Evolutionary conservation across 2,329 filamentous ascomycete species (phyloP).

Genomic region (Teratosphaeria gauchensis): DNA sequence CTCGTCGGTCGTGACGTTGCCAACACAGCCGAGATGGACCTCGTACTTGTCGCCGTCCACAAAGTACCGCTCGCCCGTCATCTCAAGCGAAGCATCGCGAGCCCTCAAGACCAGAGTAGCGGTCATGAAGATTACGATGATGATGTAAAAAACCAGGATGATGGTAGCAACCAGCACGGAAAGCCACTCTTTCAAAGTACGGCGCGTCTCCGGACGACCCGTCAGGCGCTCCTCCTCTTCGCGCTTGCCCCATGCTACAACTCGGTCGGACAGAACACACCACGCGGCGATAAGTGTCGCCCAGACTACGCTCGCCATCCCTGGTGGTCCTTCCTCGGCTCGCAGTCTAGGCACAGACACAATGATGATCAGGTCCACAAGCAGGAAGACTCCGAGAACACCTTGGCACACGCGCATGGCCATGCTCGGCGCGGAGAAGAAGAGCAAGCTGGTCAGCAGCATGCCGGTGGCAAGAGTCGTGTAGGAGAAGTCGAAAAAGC

Average conservation of each 20-base stretch:
- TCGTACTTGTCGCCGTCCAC: slow-evolving; percentile 80
- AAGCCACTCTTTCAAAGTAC: slow-evolving; percentile 74
- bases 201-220: slow-evolving; percentile 74
- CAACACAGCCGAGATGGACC: slow-evolving; percentile 76
- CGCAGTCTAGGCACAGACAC: slow-evolving; percentile 64
- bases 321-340: slow-evolving; percentile 81
- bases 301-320: slow-evolving; percentile 78
- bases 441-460: slow-evolving; percentile 66
- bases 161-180: slow-evolving; percentile 68
- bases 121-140: slow-evolving; percentile 65
- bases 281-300: slow-evolving; percentile 69
- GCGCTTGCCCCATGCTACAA: slow-evolving; percentile 81
- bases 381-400: slow-evolving; percentile 55
- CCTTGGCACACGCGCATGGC: slow-evolving; percentile 65
- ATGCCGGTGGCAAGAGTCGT: slow-evolving; percentile 68
- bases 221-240: slow-evolving; percentile 91
- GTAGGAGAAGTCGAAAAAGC: slow-evolving; percentile 82
- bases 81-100: slow-evolving; percentile 62
- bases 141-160: slow-evolving; percentile 57
- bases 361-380: slow-evolving; percentile 71
- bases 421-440: slow-evolving; percentile 77
- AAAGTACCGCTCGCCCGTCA: slow-evolving; percentile 65
- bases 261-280: slow-evolving; percentile 67
- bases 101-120: slow-evolving; percentile 70
- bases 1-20: slow-evolving; percentile 51